Evolutionary conservation across 768 basidiomycete species (phyloP).

Genomic region (Inosperma sp.): DNA sequence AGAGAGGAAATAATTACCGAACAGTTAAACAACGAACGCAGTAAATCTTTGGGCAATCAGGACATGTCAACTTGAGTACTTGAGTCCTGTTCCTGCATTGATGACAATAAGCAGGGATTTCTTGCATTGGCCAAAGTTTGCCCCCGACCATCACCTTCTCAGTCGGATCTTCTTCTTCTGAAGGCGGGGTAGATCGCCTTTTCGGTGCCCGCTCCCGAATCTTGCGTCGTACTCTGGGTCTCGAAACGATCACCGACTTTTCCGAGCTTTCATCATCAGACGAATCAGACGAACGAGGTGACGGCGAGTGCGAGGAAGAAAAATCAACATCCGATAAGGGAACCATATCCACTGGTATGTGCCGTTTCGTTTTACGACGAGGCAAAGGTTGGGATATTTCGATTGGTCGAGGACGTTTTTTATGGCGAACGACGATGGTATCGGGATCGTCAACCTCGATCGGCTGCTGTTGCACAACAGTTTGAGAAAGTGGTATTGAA

Average conservation of each 20-base stretch:
- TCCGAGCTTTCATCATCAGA: too few relatives aligned
- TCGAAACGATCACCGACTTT: background rate
- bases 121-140: conserved; percentile 2
- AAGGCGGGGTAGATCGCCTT: too few relatives aligned
- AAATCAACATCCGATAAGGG: background rate
- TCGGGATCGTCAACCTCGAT: background rate
- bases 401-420: background rate
- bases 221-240: background rate
- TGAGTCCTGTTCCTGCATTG: conserved; percentile 11
- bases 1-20: conserved; percentile 14
- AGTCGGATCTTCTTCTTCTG: too few relatives aligned
- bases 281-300: background rate
- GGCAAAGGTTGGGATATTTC: background rate
- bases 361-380: background rate
- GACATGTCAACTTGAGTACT: conserved; percentile 13
- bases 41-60: conserved; percentile 14
- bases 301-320: background rate
- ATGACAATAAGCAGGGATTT: conserved; percentile 15
- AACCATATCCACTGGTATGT: conserved; percentile 3
- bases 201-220: too few relatives aligned
- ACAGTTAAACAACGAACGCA: conserved; percentile 11
- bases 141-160: background rate
- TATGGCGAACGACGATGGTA: background rate
- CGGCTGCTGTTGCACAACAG: background rate
- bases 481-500: background rate